These are phyloP conservation scores for Starmera quercuum DNA, from an alignment of 805 yeast genomes.

Conservation along the genomic window DNA sequence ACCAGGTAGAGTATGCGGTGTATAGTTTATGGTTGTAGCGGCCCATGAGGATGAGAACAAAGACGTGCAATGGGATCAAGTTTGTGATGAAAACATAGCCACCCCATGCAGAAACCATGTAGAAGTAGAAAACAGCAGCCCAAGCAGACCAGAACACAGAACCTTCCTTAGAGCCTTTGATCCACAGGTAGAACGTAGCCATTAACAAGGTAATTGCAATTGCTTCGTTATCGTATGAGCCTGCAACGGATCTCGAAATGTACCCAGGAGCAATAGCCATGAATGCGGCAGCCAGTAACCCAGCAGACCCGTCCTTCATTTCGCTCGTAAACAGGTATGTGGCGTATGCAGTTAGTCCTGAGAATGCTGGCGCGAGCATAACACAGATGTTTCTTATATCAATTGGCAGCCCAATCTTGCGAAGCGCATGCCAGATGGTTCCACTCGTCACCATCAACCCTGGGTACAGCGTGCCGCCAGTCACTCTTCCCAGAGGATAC, in stretches of 20 bases:
- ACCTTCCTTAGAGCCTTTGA: conserved; percentile 87
- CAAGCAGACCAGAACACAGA: conserved; percentile 76
- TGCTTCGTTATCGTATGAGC: conserved; percentile 98
- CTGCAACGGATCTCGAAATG: conserved; percentile 97
- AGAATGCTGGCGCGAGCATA: conserved; percentile 91
- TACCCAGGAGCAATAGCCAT: conserved; percentile 99
- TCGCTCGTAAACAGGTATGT: conserved; percentile 85
- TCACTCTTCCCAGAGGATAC: conserved; percentile 98
- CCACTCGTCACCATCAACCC: conserved; percentile 99
- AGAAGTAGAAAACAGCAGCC: conserved; percentile 86
- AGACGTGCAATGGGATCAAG: conserved; percentile 91
- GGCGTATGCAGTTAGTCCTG: conserved; percentile 85
- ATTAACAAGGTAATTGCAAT: conserved; percentile 92
- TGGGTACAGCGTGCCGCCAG: conserved; percentile 97
- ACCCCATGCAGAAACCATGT: conserved; percentile 99
- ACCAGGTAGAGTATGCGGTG: conserved; percentile 94
- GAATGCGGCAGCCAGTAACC: conserved; percentile 85
- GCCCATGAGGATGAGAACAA: conserved; percentile 88
- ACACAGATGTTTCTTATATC: conserved; percentile 97
- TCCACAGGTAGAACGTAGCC: conserved; percentile 95
- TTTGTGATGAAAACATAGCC: conserved; percentile 98
- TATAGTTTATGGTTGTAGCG: conserved; percentile 79
- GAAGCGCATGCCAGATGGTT: conserved; percentile 68
- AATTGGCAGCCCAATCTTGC: conserved; percentile 65
- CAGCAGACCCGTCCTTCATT: conserved; percentile 85